These are phyloP conservation scores for Acanthamoeba triangularis DNA, from an alignment of 208 protist species.

Conservation along the genomic window DNA sequence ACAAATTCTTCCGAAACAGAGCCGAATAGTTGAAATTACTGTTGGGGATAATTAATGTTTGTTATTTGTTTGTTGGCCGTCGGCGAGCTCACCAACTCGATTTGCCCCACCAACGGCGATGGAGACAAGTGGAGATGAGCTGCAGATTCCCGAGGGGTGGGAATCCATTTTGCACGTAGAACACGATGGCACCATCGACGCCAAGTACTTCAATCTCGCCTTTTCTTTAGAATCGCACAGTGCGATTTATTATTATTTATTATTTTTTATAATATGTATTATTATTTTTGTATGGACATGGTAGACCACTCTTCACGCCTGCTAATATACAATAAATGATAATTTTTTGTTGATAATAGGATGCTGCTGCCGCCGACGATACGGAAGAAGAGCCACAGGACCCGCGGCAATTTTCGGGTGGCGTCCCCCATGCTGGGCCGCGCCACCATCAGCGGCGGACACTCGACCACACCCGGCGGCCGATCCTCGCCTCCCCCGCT, in stretches of 20 bases:
- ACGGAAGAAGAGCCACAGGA: background rate
- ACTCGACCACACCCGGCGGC: background rate
- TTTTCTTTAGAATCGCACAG: background rate
- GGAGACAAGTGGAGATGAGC: background rate
- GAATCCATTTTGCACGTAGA: background rate
- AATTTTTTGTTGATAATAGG: background rate
- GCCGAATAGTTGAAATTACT: too few relatives aligned
- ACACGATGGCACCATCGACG: slow-evolving; percentile 16
- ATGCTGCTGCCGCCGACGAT: slow-evolving; percentile 14
- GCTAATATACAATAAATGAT: background rate
- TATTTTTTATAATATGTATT: slow-evolving; percentile 10
- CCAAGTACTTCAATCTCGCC: background rate
- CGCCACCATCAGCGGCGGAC: background rate
- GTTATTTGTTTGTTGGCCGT: too few relatives aligned
- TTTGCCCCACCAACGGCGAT: background rate
- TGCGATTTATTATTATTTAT: background rate
- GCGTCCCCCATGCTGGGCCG: background rate
- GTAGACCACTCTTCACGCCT: too few relatives aligned
- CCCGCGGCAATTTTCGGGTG: slow-evolving; percentile 6
- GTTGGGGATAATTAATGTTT: too few relatives aligned
- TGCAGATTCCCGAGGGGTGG: background rate
- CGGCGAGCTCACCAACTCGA: background rate
- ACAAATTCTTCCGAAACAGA: background rate
- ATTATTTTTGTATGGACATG: background rate
- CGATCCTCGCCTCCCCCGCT: background rate